Base-by-base conservation (phyloP, 2,329 filamentous ascomycete species). In the Sphaerulina musiva region DNA sequence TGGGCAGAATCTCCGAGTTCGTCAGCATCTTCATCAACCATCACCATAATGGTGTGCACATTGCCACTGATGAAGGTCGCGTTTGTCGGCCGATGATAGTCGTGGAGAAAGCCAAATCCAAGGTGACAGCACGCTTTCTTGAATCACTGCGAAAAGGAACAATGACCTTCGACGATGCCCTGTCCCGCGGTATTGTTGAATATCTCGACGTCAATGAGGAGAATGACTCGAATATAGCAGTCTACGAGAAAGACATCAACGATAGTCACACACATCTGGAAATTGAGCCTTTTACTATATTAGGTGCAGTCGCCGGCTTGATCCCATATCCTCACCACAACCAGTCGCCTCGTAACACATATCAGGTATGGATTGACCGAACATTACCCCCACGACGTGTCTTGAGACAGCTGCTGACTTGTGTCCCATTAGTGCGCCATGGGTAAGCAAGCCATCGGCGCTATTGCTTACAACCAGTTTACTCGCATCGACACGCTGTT, bases 251-350 rank as follows among this genome's bases (percentile, higher is more conserved):
- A 20, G 85, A 95, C 56, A 89, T 97, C 60, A 86, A 83, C 14
- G 81, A 84, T 58, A 83, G 84, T 51, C 95, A 90, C 0, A 98
- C 93, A 0, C 95, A 98, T 73, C 77, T 97, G 56, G 93, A 98
- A 72, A 97, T 98, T 58, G 93, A 98, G 69, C 95, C 95, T 0
- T 98, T 98, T 68, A 98, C 93, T 1, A 86, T 98, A 47, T 80
- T 98, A 11, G 93, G 93, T 26, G 93, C 93, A 45, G 93, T 98
- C 26, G 93, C 93, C 39, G 93, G 93, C 42, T 78, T 98, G 38
- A 98, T 98, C 69, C 93, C 93, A 4, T 98, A 97, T 68, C 93
- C 93, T 7, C 93, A 98, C 70, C 93, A 98, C 77, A 98, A 98
- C 72, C 93, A 98, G 71, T 98, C 95, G 12, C 93, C 93, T 8